Conservation (phyloP, 805 yeast species). For the Teunomyces barrocoloradensis region DNA sequence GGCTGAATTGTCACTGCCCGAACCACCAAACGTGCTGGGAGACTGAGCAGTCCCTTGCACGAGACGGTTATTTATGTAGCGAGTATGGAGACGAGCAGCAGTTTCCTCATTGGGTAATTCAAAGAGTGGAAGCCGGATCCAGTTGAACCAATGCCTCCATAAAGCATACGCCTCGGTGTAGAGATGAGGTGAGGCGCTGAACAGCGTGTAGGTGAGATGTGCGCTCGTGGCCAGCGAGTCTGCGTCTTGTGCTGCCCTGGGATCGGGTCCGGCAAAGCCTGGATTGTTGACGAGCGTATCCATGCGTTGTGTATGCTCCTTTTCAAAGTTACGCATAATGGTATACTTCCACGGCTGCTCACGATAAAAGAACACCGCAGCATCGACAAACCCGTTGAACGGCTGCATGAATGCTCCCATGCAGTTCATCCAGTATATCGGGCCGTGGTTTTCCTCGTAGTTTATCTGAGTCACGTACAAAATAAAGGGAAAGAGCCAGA, state of each 20-base stretch:
- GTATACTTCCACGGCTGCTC: constrained; percentile 76
- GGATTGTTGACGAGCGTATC: constrained; percentile 10
- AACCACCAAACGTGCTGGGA: background rate
- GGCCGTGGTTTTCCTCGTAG: constrained; percentile 46
- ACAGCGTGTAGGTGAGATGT: constrained; percentile 21
- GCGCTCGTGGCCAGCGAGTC: constrained; percentile 28
- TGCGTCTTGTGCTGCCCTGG: constrained; percentile 1
- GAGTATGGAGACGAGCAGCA: constrained; percentile 18
- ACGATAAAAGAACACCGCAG: constrained; percentile 68
- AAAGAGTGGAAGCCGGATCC: constrained; percentile 44
- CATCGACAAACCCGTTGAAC: constrained; percentile 73
- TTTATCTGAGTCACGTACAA: constrained; percentile 57
- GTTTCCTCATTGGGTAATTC: constrained; percentile 40
- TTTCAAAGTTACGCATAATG: constrained; percentile 36
- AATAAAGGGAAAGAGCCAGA: constrained; percentile 82
- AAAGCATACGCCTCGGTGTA: constrained; percentile 27
- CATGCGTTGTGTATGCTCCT: constrained; percentile 29
- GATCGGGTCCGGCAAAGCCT: background rate
- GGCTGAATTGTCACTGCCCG: constrained; percentile 1
- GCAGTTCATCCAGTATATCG: constrained; percentile 61
- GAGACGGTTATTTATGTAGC: constrained; percentile 10
- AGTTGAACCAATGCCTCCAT: constrained; percentile 41
- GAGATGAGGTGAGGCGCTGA: constrained; percentile 25
- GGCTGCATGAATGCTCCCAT: constrained; percentile 79
- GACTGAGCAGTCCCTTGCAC: background rate